Evolutionary conservation across 495 filamentous ascomycete species (phyloP), one percentile per base, ranked within the genome.

Genomic region (Aspergillus wentii): DNA sequence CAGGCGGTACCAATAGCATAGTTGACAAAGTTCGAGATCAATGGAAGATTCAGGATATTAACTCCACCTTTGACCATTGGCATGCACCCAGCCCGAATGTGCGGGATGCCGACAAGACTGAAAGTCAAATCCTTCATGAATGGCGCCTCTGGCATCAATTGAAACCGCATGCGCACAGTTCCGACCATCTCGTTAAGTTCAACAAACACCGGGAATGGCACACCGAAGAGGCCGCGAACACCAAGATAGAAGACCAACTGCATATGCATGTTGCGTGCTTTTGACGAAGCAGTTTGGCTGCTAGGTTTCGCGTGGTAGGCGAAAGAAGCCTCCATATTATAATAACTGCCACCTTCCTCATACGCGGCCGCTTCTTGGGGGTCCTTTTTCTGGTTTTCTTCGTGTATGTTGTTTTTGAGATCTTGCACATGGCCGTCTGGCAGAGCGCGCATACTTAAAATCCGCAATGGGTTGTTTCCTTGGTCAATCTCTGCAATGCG

Each of bases 11-110:
- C 80, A 46, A 97, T 94, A n/a, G 90, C 87, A 57, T 88, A 94
- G 62, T 96, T 94, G 62, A 95, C 90, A 55, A 97, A 96, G 45
- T 94, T 91, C 0, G 87, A 94, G 47, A 97, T 95, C 30, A 97
- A 54, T 0, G 91, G 91, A 17, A 97, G 66, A 46, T 97, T 95
- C 5, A 97, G 66, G 27, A 96, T 80, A 50, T 97, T 97, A 46
- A 94, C 83, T 10, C 88, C 89, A 34, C 78, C 81, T 54, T 88
- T 76, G 4, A 96, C 46, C 83, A 97, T 89, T 1, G 91, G 91
- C 17, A 92, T 79, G 57, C 91, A 96, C n/a, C 85, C 83, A 8
- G 91, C 91, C 46, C 80, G 72, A 4, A 97, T 84, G 56, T 95
- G 86, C 5, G 91, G 90, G 8, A 90, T 64, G 4, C 91, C 91